These are phyloP conservation scores for Sporisorium scitamineum DNA, from an alignment of 1,284 basidiomycete genomes.

Conservation along the genomic window DNA sequence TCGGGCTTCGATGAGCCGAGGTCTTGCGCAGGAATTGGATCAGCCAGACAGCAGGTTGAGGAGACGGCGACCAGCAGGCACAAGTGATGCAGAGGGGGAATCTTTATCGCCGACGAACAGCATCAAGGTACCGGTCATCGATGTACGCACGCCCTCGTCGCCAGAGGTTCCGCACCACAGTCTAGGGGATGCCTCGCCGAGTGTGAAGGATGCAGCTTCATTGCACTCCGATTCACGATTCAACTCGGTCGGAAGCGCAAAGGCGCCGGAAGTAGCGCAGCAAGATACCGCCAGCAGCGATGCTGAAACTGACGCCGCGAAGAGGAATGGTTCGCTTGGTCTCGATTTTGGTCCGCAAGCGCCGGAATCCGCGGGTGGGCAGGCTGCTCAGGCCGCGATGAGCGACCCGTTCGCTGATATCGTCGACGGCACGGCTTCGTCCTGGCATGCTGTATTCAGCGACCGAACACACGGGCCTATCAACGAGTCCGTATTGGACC, in stretches of 20 bases:
- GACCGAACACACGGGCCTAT: slow-evolving; percentile 2
- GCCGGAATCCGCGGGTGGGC: neutral
- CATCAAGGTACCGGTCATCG: slow-evolving; percentile 9
- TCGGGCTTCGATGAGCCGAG: slow-evolving; percentile 29
- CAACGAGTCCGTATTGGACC: neutral
- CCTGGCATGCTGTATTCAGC: slow-evolving; percentile 45
- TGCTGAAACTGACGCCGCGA: slow-evolving; percentile 16
- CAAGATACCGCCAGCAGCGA: neutral
- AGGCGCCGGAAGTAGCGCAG: neutral
- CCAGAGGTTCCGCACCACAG: slow-evolving; percentile 38
- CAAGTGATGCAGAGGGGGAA: neutral
- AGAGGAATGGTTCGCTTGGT: slow-evolving; percentile 24
- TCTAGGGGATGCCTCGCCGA: slow-evolving; percentile 27
- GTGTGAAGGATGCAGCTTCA: slow-evolving; percentile 12
- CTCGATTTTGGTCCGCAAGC: slow-evolving; percentile 21
- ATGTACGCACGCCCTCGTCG: slow-evolving; percentile 15
- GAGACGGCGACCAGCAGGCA: slow-evolving; percentile 8
- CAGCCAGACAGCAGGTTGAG: slow-evolving; percentile 14
- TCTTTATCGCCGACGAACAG: neutral
- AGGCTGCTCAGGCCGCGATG: neutral
- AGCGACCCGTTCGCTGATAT: slow-evolving; percentile 33
- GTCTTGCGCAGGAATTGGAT: neutral
- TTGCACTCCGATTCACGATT: slow-evolving; percentile 8
- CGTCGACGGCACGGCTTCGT: slow-evolving; percentile 35
- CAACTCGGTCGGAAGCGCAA: slow-evolving; percentile 5